These are phyloP conservation scores for Fomitopsis palustris DNA, from an alignment of 1,284 basidiomycete genomes.

Conservation along the genomic window DNA sequence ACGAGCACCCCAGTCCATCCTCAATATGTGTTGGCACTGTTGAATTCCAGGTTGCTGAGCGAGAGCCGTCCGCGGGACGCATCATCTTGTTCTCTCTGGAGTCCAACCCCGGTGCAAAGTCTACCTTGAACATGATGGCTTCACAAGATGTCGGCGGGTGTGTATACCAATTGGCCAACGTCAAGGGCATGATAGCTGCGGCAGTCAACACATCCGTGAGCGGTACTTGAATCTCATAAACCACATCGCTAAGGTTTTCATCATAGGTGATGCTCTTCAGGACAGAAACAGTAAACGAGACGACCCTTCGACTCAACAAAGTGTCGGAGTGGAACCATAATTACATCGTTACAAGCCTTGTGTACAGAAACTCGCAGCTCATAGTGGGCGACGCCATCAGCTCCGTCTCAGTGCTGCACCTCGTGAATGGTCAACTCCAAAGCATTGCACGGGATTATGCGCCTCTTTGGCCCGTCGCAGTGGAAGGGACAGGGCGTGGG, in stretches of 20 bases:
- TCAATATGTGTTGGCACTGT: conserved; percentile 60
- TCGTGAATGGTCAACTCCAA: conserved; percentile 44
- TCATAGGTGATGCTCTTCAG: conserved; percentile 48
- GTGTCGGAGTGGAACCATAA: conserved; percentile 73
- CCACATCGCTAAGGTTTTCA: neutral
- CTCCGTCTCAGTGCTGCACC: conserved; percentile 72
- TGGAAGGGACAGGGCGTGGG: conserved; percentile 50
- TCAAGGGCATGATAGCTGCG: conserved; percentile 54
- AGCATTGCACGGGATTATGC: conserved; percentile 76
- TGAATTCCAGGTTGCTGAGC: conserved; percentile 43
- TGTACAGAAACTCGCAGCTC: conserved; percentile 46
- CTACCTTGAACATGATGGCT: conserved; percentile 28
- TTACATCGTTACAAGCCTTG: conserved; percentile 70
- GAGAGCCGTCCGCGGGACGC: conserved; percentile 57
- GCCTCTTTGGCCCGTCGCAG: conserved; percentile 66
- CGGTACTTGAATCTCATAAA: conserved; percentile 8
- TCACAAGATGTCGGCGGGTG: conserved; percentile 47
- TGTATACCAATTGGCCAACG: conserved; percentile 52
- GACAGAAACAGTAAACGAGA: conserved; percentile 5
- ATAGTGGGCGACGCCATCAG: conserved; percentile 80
- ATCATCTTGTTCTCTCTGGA: conserved; percentile 49
- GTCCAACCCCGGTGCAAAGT: conserved; percentile 18
- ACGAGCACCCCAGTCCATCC: conserved; percentile 31
- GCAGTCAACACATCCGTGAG: conserved; percentile 75
- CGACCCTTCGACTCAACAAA: conserved; percentile 33